Base-by-base conservation (phyloP, 1,139 yeast species). In the Saccharomyces hybrid region DNA sequence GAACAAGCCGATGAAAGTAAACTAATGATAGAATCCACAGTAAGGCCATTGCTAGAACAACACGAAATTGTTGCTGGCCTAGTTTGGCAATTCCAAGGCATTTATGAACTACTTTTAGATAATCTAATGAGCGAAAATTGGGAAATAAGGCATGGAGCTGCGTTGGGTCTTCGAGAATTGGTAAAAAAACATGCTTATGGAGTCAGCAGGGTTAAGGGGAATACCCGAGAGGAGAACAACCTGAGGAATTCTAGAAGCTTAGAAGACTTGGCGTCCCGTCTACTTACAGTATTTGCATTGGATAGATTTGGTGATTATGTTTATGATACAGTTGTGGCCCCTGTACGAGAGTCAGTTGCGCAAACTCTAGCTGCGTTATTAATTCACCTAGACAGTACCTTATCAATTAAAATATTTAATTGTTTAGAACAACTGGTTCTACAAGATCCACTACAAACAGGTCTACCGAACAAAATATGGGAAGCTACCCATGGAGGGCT, bases 401-500 rank as follows among this genome's bases (percentile, higher is more conserved):
- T 79, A 2, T 81, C 83, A 5, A 62, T 82, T 5, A 76, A 79
- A 54, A 82, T 90, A 0, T 93, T 91, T 67, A 66, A 75, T 25
- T 83, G 85, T 32, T 76, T 95, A 54, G 80, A 83, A 56, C 78
- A 80, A 51, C 75, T 95, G 55, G 89, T 90, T 0, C 71, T 87
- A 53, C 99, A 95, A 69, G 81, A 84, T 51, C 76, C 79, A 6
- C 73, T 72, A 50, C 58, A 68, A 1, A 61, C 65, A 11, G 65
- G 65, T 4, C 55, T 62, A 38, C 69, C 69, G 27, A 66, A 61
- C 54, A 68, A 64, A 51, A 59, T 71, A 54, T 95, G 99, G 99
- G 98, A 95, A 69, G 98, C 97, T 1, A 88, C 95, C 57, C 99
- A 95, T 74, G 99, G 99, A 59, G 99, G 99, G 50, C 84, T 95